These are phyloP conservation scores for Circinella minor DNA, from an alignment of 371 early-diverging fungal genomes.

Conservation along the genomic window DNA sequence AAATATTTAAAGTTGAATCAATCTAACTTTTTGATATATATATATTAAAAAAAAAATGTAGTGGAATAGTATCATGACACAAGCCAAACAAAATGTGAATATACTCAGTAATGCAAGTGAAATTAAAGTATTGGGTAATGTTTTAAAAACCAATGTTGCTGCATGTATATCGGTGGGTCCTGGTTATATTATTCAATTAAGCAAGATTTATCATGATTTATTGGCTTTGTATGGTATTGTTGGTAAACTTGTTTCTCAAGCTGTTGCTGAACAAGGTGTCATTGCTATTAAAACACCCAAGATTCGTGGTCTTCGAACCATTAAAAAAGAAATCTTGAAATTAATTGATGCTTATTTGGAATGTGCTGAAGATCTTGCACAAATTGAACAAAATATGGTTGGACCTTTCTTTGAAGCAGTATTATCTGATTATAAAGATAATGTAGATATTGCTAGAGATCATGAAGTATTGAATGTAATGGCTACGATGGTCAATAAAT, in stretches of 20 bases:
- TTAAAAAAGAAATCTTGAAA: conserved; percentile 94
- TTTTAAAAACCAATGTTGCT: conserved; percentile 94
- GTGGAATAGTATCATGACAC: conserved; percentile 83
- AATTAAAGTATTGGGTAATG: conserved; percentile 88
- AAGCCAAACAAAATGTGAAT: conserved; percentile 74
- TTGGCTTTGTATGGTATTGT: conserved; percentile 89
- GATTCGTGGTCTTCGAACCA: conserved; percentile 89
- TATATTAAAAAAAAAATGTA: conserved; percentile 27
- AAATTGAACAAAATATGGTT: conserved; percentile 81
- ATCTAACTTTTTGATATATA: neutral
- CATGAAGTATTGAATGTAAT: conserved; percentile 93
- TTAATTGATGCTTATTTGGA: conserved; percentile 88
- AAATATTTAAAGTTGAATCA: neutral
- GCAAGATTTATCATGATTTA: conserved; percentile 87
- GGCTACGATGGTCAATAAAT: conserved; percentile 80
- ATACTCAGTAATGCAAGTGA: conserved; percentile 79
- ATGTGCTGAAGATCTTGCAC: conserved; percentile 79
- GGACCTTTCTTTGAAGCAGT: conserved; percentile 93
- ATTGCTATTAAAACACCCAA: conserved; percentile 92
- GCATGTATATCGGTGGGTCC: conserved; percentile 90
- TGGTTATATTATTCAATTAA: conserved; percentile 85
- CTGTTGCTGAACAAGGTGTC: conserved; percentile 71
- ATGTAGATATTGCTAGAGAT: conserved; percentile 88
- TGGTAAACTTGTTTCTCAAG: conserved; percentile 81
- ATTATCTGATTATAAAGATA: conserved; percentile 84